A percentile compares a stretch with the other conserved stretches of the same genome.
Conservation (phyloP, 2,329 filamentous ascomycete genomes). For the Sporothrix schenckii region DNA sequence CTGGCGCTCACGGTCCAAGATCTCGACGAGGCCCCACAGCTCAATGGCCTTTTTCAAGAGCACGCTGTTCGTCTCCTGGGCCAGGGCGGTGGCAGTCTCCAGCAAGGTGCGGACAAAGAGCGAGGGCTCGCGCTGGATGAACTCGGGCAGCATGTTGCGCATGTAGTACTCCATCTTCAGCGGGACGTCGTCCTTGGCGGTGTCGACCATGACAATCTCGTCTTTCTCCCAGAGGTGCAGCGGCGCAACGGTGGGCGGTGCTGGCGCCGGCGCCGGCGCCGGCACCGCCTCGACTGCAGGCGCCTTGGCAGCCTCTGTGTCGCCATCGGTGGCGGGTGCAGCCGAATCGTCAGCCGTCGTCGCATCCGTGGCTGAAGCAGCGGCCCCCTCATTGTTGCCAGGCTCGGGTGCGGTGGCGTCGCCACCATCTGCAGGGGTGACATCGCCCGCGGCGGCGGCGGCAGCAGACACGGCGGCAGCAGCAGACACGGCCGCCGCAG, state of each 20-base stretch:
- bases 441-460: not conserved
- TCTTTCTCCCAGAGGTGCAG: slow-evolving; percentile 35
- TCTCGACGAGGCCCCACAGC: slow-evolving; percentile 67
- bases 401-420: not conserved
- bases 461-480: slow-evolving; percentile 1
- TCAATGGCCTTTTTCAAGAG: slow-evolving; percentile 62
- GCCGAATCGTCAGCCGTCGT: not conserved
- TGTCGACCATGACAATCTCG: slow-evolving; percentile 60
- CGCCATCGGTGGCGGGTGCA: not conserved
- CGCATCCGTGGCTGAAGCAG: not conserved
- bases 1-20: slow-evolving; percentile 65
- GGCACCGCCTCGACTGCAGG: not conserved
- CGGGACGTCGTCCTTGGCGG: slow-evolving; percentile 63
- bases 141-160: slow-evolving; percentile 59
- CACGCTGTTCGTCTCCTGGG: slow-evolving; percentile 55
- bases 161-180: slow-evolving; percentile 63
- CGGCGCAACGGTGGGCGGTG: slow-evolving; percentile 42
- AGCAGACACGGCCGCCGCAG: slow-evolving; percentile 14
- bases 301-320: not conserved
- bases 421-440: not conserved
- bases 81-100: slow-evolving; percentile 52
- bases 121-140: slow-evolving; percentile 63
- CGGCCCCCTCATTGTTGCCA: not conserved
- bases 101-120: slow-evolving; percentile 63
- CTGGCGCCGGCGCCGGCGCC: slow-evolving; percentile 40